These are phyloP conservation scores for Talaromyces nanjingensis DNA, from an alignment of 495 filamentous ascomycete species.

Conservation along the genomic window DNA sequence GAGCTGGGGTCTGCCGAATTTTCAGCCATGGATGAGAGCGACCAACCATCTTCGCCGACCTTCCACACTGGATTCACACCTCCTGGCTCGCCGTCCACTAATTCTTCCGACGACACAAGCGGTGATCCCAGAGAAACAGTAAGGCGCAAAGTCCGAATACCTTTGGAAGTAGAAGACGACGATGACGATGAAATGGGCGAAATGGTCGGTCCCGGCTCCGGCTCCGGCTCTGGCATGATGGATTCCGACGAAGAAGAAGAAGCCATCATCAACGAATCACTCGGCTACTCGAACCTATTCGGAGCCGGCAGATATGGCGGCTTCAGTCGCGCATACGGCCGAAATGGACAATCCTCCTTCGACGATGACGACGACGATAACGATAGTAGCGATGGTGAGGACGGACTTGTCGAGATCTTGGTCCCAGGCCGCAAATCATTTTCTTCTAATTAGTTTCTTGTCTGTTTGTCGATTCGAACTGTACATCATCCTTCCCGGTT, in stretches of 20 bases:
- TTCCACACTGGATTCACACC: conserved; percentile 40
- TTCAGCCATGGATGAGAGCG: conserved; percentile 19
- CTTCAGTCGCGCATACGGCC: conserved; percentile 23
- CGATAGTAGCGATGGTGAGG: conserved; percentile 42
- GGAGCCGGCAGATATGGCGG: conserved; percentile 29
- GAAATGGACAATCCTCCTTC: conserved; percentile 27
- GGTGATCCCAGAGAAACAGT: conserved; percentile 28
- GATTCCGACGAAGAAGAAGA: conserved; percentile 44
- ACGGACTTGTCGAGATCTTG: conserved; percentile 42
- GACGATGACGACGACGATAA: conserved; percentile 32
- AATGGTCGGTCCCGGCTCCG: conserved; percentile 32
- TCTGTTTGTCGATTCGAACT: background rate
- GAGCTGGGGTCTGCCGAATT: conserved; percentile 15
- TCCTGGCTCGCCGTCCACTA: conserved; percentile 33
- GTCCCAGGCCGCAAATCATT: conserved; percentile 36
- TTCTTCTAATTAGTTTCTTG: conserved; percentile 10
- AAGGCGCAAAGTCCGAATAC: conserved; percentile 32
- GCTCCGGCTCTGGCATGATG: conserved; percentile 20
- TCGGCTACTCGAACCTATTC: conserved; percentile 35
- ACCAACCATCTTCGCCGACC: conserved; percentile 25
- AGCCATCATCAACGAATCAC: conserved; percentile 41
- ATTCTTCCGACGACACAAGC: conserved; percentile 35
- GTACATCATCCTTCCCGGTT: conserved; percentile 12
- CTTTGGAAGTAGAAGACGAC: conserved; percentile 39
- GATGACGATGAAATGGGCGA: conserved; percentile 46